Base-by-base conservation (phyloP, 1,284 basidiomycete species). In the Limonomyces culmigenus region DNA sequence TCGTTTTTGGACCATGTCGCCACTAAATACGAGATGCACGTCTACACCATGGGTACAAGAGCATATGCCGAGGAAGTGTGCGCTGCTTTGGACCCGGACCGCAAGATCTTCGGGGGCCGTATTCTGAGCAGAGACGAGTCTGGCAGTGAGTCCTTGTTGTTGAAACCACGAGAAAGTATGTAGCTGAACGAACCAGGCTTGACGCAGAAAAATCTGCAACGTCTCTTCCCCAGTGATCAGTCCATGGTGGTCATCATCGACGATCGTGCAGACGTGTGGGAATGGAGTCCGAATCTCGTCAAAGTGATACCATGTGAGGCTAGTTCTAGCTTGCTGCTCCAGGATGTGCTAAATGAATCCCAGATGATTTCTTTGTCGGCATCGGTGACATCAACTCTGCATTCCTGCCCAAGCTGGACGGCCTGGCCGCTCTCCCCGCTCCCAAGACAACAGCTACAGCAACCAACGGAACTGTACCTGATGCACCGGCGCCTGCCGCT, bases 191-290 rank as follows among this genome's bases (percentile, higher is more conserved):
- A 34, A 11, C 38, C 35, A 72, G 84, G 85, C 53, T 59, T 92
- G 43, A 87, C 86, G 2, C 79, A 88, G 52, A 98, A 98, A 59
- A 89, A 78, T 48, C 59, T 98, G 16, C 75, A 84, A 48, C 67
- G 93, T 18, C 59, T 98, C 29, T 98, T 98, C 50, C 93, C 93
- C 1, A 87, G 84, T 38, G 93, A 97, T 56, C 91, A 88, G 31
- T 91, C 87, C 34, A 98, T 97, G 93, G 93, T 97, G 1, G 93
- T 97, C 42, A 86, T 98, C 49, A 98, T 98, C 43, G 93, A 98
- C 56, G 93, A 98, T 58, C 75, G 93, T 20, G 85, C 88, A 2
- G 93, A 98, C 50, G 93, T 98, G 15, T 98, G 93, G 93, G 85
- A 87, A 46, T 86, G 85, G 72, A 79, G 80, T 47, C 89, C 92